A percentile compares a stretch with the other conserved stretches of the same genome.
These are phyloP conservation scores for Scheffersomyces amazonensis DNA, from an alignment of 805 yeast species.

Conservation along the genomic window DNA sequence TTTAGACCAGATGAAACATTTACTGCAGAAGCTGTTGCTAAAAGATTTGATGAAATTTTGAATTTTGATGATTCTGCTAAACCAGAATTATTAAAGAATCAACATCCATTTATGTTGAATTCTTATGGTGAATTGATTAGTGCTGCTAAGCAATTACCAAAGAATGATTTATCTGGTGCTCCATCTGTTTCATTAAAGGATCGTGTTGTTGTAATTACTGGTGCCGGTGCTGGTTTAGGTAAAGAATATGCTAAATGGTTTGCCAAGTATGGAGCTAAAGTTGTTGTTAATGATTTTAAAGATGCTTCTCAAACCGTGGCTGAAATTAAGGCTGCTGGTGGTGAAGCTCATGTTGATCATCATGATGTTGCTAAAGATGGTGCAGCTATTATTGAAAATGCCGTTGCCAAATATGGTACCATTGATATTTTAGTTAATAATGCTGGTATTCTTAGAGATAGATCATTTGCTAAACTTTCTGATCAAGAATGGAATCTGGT, in stretches of 20 bases:
- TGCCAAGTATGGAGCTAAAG: conserved; percentile 92
- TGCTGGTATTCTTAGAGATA: conserved; percentile 93
- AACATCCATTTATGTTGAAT: conserved; percentile 70
- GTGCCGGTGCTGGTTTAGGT: conserved; percentile 95
- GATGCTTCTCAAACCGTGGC: conserved; percentile 72
- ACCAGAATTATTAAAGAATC: conserved; percentile 46
- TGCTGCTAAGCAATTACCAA: conserved; percentile 47
- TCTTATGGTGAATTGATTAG: conserved; percentile 65
- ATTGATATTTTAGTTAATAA: conserved; percentile 86
- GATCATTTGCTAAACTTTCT: conserved; percentile 80
- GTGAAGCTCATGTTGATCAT: conserved; percentile 77
- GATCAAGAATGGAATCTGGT: conserved; percentile 83
- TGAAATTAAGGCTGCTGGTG: conserved; percentile 71
- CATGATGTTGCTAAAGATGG: conserved; percentile 81
- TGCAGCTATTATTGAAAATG: conserved; percentile 71
- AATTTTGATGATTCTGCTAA: conserved; percentile 60
- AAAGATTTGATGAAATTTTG: conserved; percentile 59
- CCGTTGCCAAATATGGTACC: conserved; percentile 71
- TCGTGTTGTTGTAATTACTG: conserved; percentile 89
- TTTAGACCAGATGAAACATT: conserved; percentile 75
- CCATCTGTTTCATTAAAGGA: conserved; percentile 59
- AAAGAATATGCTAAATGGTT: conserved; percentile 81
- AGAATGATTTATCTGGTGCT: conserved; percentile 44
- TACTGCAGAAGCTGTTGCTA: conserved; percentile 82
- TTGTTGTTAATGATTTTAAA: conserved; percentile 86